Conservation (phyloP, 2,329 filamentous ascomycete species). For the Trichoderma koningiopsis region DNA sequence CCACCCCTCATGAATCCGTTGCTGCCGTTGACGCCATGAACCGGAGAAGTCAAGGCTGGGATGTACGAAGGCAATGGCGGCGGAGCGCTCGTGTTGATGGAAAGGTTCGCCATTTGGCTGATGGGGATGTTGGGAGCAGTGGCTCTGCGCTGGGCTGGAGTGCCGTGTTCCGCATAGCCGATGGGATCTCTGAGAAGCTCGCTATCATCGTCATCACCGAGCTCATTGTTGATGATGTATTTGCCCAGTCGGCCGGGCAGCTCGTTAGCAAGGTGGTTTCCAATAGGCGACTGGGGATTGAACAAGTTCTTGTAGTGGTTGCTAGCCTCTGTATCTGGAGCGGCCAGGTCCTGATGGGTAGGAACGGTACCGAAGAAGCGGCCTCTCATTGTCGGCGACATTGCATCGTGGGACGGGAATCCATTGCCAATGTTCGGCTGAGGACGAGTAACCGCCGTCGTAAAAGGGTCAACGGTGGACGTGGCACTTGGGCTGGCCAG, state of each 20-base stretch:
- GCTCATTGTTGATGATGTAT: slow-evolving; percentile 70
- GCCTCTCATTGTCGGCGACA: slow-evolving; percentile 59
- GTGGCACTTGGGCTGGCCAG: slow-evolving; percentile 41
- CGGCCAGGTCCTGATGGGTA: slow-evolving; percentile 61
- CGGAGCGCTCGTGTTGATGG: slow-evolving; percentile 66
- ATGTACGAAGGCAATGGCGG: slow-evolving; percentile 56
- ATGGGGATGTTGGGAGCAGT: slow-evolving; percentile 74
- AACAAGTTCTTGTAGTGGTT: slow-evolving; percentile 65
- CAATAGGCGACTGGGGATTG: slow-evolving; percentile 72
- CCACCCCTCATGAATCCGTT: slow-evolving; percentile 3
- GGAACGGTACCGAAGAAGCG: slow-evolving; percentile 43
- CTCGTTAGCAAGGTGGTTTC: slow-evolving; percentile 66
- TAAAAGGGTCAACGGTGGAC: slow-evolving; percentile 61
- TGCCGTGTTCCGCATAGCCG: slow-evolving; percentile 67
- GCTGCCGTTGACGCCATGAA: slow-evolving; percentile 45
- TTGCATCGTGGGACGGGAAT: slow-evolving; percentile 63
- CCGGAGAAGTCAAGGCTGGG: slow-evolving; percentile 60
- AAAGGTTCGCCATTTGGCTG: slow-evolving; percentile 67
- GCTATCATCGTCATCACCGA: slow-evolving; percentile 63
- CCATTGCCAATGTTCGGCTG: slow-evolving; percentile 63
- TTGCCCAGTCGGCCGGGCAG: slow-evolving; percentile 63
- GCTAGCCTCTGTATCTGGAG: slow-evolving; percentile 47
- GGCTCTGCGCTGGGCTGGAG: slow-evolving; percentile 58
- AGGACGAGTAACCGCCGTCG: slow-evolving; percentile 53
- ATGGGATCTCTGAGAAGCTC: slow-evolving; percentile 72